Percentiles rank a stretch among this genome's conserved stretches.
Evolutionary conservation across 148 eudicot genomes (phyloP).

Genomic region (Rhododendron ferrugineum): DNA sequence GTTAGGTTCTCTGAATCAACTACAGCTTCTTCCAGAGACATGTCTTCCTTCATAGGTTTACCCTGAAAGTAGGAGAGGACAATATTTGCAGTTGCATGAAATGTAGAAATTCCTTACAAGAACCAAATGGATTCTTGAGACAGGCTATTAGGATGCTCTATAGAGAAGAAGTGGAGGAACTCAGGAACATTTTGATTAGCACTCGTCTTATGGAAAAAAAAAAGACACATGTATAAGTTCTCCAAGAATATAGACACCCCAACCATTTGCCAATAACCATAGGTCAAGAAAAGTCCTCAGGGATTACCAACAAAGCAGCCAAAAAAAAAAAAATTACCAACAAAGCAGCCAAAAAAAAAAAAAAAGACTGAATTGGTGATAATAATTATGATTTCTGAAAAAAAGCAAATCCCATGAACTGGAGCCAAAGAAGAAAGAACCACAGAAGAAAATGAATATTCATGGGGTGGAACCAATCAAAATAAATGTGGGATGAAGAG

Average conservation of each 20-base stretch:
- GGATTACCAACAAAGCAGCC: background rate
- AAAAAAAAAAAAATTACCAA: background rate
- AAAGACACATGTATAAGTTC: background rate
- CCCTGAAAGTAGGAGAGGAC: slow-evolving; percentile 37
- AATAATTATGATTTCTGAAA: background rate
- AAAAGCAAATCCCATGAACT: background rate
- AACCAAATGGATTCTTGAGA: background rate
- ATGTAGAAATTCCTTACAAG: slow-evolving; percentile 3
- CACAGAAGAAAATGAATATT: background rate
- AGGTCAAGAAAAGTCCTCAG: background rate
- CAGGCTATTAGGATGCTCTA: background rate
- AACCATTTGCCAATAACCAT: background rate
- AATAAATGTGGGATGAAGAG: background rate
- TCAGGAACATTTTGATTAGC: background rate
- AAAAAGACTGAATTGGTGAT: background rate
- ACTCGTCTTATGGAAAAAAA: background rate
- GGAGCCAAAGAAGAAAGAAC: background rate
- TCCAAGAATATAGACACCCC: background rate
- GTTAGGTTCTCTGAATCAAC: slow-evolving; percentile 92
- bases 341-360: background rate
- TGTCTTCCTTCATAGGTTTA: slow-evolving; percentile 56
- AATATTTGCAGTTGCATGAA: background rate
- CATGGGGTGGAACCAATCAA: background rate
- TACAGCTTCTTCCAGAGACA: slow-evolving; percentile 86
- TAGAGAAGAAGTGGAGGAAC: background rate